These are phyloP conservation scores for Lotmaria passim DNA, from an alignment of 208 protist species.

Conservation along the genomic window DNA sequence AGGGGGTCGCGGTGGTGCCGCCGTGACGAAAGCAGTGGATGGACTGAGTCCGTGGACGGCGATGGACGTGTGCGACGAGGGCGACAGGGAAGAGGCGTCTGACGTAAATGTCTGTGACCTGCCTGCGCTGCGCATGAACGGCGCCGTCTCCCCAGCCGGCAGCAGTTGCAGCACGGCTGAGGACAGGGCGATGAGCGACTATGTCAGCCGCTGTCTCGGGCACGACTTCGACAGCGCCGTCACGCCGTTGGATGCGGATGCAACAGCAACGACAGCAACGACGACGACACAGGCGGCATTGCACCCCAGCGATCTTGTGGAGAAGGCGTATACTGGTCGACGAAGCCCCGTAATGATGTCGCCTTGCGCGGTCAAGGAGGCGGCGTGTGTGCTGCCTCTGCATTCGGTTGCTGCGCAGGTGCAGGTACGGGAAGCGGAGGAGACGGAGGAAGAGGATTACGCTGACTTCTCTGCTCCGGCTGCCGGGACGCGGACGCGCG, in stretches of 20 bases:
- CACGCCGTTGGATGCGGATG: slow-evolving; percentile 1
- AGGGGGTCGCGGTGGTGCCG: neutral
- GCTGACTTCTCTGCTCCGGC: slow-evolving; percentile 19
- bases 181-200: slow-evolving; percentile 2
- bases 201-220: slow-evolving; percentile 25
- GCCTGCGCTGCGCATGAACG: neutral
- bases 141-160: slow-evolving; percentile 11
- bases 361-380: neutral
- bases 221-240: slow-evolving; percentile 21
- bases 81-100: neutral
- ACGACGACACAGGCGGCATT: neutral
- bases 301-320: neutral
- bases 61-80: slow-evolving; percentile 6
- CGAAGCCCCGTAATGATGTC: slow-evolving; percentile 6
- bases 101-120: neutral
- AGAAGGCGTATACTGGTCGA: neutral
- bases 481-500: slow-evolving; percentile 35
- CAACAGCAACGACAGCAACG: neutral
- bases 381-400: neutral
- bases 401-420: slow-evolving; percentile 6
- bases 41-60: slow-evolving; percentile 6
- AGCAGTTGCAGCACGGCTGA: slow-evolving; percentile 28
- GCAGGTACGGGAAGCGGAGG: neutral
- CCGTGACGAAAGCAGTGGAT: too few relatives aligned
- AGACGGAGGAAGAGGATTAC: slow-evolving; percentile 19